phyloP scores from a whole-genome alignment of 805 yeast genomes.

The Scheffersomyces amazonensis region DNA sequence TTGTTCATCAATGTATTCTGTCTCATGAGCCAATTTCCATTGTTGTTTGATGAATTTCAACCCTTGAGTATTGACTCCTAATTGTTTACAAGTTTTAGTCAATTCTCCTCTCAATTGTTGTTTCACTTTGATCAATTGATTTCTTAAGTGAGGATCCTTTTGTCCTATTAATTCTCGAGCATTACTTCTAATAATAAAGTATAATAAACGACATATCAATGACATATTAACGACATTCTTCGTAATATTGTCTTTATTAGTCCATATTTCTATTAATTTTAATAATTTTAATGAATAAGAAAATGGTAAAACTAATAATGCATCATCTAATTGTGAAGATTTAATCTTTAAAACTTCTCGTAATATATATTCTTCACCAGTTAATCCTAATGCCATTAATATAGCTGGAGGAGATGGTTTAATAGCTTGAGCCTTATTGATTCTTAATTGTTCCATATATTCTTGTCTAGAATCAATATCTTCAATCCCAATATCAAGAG shows the following conservation, averaged over 20 bases:
- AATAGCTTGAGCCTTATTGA: slow-evolving; percentile 43
- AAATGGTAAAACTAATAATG: slow-evolving; percentile 85
- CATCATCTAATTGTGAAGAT: slow-evolving; percentile 88
- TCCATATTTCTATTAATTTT: slow-evolving; percentile 74
- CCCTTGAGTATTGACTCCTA: slow-evolving; percentile 87
- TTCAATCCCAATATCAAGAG: slow-evolving; percentile 74
- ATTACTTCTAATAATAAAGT: slow-evolving; percentile 70
- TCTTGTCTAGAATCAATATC: slow-evolving; percentile 60
- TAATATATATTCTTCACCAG: slow-evolving; percentile 78
- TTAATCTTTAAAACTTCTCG: slow-evolving; percentile 67
- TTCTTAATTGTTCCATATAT: slow-evolving; percentile 41
- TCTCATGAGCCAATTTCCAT: slow-evolving; percentile 75
- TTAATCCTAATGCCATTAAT: slow-evolving; percentile 65
- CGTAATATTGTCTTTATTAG: slow-evolving; percentile 39
- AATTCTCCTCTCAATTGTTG: slow-evolving; percentile 58
- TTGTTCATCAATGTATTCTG: slow-evolving; percentile 68
- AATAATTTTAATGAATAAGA: slow-evolving; percentile 73
- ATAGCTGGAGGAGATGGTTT: slow-evolving; percentile 69
- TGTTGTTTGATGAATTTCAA: slow-evolving; percentile 67
- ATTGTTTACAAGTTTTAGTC: slow-evolving; percentile 46
- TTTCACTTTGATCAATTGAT: slow-evolving; percentile 63
- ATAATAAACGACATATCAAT: slow-evolving; percentile 69
- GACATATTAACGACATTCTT: slow-evolving; percentile 52
- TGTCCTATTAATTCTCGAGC: slow-evolving; percentile 76
- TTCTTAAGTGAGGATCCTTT: slow-evolving; percentile 60